Evolutionary conservation across 2,329 filamentous ascomycete species (phyloP).

Genomic region (Fusarium beomiforme): DNA sequence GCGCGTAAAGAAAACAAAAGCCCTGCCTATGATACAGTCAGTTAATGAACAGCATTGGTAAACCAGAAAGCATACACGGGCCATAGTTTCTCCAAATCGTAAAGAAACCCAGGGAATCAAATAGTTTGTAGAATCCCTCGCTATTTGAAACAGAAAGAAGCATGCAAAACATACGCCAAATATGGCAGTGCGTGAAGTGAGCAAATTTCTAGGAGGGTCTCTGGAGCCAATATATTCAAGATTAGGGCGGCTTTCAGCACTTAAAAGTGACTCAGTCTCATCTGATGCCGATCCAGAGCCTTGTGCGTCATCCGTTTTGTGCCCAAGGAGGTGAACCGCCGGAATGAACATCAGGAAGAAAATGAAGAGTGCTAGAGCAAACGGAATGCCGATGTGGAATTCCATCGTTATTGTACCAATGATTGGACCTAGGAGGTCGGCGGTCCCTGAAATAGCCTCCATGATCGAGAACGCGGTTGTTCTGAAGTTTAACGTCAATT

Average conservation of each 20-base stretch:
- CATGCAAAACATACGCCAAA: background rate
- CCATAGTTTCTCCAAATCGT: background rate
- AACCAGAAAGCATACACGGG: background rate
- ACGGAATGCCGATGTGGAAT: background rate
- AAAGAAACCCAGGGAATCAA: background rate
- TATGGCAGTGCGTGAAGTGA: background rate
- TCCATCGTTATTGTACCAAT: background rate
- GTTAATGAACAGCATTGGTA: rapidly evolving
- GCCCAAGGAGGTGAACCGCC: background rate
- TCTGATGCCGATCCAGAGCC: rapidly evolving
- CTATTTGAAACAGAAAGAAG: background rate
- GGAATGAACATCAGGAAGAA: background rate
- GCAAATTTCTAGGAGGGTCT: too few relatives aligned
- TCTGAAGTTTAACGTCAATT: background rate
- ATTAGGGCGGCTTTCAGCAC: too few relatives aligned
- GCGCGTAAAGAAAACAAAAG: background rate
- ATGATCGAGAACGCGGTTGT: conserved; percentile 1
- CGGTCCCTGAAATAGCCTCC: background rate
- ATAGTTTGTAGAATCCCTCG: background rate
- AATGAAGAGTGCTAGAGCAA: background rate
- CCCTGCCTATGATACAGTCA: background rate
- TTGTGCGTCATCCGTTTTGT: background rate
- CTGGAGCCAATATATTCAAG: background rate
- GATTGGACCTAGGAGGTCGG: background rate
- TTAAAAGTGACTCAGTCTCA: background rate